A percentile compares a stretch with the other conserved stretches of the same genome.
phyloP scores from a whole-genome alignment of 2,329 filamentous ascomycete species.

The Ascochyta rabiei region DNA sequence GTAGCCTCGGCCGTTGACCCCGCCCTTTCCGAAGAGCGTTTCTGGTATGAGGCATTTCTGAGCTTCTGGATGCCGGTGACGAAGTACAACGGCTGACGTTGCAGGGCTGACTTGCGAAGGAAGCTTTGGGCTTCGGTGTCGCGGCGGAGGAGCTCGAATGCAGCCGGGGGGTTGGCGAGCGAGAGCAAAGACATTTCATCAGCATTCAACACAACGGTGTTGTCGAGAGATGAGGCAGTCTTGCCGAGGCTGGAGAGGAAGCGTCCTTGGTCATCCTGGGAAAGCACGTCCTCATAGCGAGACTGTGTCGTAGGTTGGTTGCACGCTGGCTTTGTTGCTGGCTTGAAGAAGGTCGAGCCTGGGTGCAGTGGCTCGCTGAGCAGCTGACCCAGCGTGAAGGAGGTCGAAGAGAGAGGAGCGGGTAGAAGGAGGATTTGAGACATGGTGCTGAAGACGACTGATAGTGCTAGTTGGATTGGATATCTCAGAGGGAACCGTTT shows the following conservation, averaged over 20 bases:
- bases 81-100: conserved; percentile 54
- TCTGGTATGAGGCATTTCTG: conserved; percentile 29
- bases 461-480: neutral
- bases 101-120: conserved; percentile 42
- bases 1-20: conserved; percentile 18
- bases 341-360: conserved; percentile 22
- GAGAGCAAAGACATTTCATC: conserved; percentile 24
- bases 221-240: conserved; percentile 2
- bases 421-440: conserved; percentile 31
- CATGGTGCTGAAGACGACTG: conserved; percentile 23
- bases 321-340: conserved; percentile 11
- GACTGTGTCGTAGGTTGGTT: conserved; percentile 15
- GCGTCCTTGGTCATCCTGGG: conserved; percentile 29
- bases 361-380: conserved; percentile 31
- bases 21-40: conserved; percentile 10
- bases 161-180: conserved; percentile 21
- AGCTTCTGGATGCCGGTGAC: conserved; percentile 57
- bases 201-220: conserved; percentile 25
- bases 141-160: conserved; percentile 33
- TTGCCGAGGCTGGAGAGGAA: conserved; percentile 19
- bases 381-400: conserved; percentile 37
- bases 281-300: conserved; percentile 24
- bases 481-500: neutral
- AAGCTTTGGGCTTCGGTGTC: conserved; percentile 27
- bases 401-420: conserved; percentile 26